Evolutionary conservation across 1,139 yeast species (phyloP), one percentile per base, ranked within the genome.

Genomic region (Blastobotrys illinoisensis): DNA sequence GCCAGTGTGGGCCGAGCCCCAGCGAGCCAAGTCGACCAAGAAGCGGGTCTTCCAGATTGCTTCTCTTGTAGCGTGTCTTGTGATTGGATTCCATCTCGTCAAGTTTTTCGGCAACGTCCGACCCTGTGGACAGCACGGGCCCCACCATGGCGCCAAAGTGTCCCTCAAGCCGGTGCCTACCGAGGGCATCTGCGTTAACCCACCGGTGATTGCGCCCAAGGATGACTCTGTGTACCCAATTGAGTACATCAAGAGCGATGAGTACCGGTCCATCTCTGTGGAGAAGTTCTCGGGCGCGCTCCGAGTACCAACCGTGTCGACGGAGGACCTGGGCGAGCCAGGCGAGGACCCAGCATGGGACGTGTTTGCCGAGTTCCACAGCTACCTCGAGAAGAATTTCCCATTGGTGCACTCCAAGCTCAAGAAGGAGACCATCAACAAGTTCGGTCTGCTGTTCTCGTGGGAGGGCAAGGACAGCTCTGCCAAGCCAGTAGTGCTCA

Each of bases 401-500:
- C 93, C 95, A 1, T 60, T 72, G 48, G 79, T 86, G 14, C 79
- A 81, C 64, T 60, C 72, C 46, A 64, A 75, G 20, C 68, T 83
- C 55, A 73, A 74, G 52, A 73, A 83, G 32, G 83, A 82, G 50
- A 75, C 73, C 43, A 82, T 87, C 52, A 87, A 88, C 64, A 77
- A 81, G 43, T 79, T 82, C 59, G 93, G 90, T 0, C 72, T 88
- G 56, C 77, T 88, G 16, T 82, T 76, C 65, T 78, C 83, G 24
- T 85, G 88, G 85, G 71, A 80, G 60, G 95, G 95, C 20, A 65
- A 79, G 0, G 71, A 82, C 56, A 48, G 67, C 4, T 57, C 64
- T 2, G 72, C 84, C 62, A 82, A 85, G 66, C 96, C 96, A 5
- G 61, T 84, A 13, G 66, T 88, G 68, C 72, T 87, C 47, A 79